Evolutionary conservation across 495 filamentous ascomycete species (phyloP), one percentile per base, ranked within the genome.

Genomic region (Achaetomiella virescens): DNA sequence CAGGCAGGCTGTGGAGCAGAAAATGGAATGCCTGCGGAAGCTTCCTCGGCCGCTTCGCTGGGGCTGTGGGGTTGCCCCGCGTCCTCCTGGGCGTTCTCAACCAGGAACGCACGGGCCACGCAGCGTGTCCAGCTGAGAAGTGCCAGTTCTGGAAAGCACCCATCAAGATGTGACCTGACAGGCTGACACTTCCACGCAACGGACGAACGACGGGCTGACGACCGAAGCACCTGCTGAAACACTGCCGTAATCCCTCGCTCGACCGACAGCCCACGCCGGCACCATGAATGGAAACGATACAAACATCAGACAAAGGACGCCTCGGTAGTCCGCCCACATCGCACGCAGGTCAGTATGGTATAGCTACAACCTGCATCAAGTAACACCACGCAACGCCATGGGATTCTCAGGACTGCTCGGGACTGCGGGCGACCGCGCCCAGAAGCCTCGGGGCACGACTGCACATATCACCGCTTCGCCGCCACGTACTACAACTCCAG

Each of bases 361-460:
- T 42, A 14, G 25, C 15, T 12, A 20, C 14, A 42, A 14, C 7
- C 10, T 21, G 11, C 49, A 52, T 31, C 17, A 6, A 12, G 2
- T 6, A 15, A 53, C 27, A 27, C 50, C 24, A 31, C 49, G 31
- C 58, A 61, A 44, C 44, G 9, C 27, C 27, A 70, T 70, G 67
- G 65, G 54, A 6, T 49, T 70, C 35, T 50, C 63, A 31, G 51
- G 31, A 18, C 46, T 68, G 20, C 59, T 70, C 22, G 54, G 62
- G 41, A 48, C 57, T 18, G 55, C 65, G 37, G 31, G 40, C 57
- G 59, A 61, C 47, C 58, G 60, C 29, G 17, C 38, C 1, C 42
- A 37, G 0, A 58, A 56, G 43, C n/a, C 61, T 31, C 63, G 59
- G 46, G 48, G 40, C 51, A 46, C 54, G 24, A 49, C 56, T 2